phyloP scores from a whole-genome alignment of 2,329 filamentous ascomycete species.

The Fusarium sp. region DNA sequence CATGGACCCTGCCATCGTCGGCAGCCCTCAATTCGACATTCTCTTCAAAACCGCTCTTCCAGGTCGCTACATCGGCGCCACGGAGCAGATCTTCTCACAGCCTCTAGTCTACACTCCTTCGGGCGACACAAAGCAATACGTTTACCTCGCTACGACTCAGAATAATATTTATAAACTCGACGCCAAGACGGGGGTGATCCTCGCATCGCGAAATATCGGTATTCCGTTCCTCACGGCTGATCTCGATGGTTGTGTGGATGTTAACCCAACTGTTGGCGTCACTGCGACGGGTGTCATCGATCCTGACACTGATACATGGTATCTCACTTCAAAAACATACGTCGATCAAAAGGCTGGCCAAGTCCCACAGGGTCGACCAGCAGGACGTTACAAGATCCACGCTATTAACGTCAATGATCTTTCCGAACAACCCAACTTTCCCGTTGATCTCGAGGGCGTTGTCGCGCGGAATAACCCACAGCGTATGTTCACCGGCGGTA shows the following conservation, averaged over 20 bases:
- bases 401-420: slow-evolving; percentile 56
- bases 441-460: slow-evolving; percentile 61
- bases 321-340: slow-evolving; percentile 60
- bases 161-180: slow-evolving; percentile 70
- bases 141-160: slow-evolving; percentile 68
- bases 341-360: slow-evolving; percentile 48
- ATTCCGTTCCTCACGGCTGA: slow-evolving; percentile 64
- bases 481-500: slow-evolving; percentile 65
- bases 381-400: slow-evolving; percentile 55
- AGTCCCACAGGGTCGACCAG: slow-evolving; percentile 51
- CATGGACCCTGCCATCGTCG: slow-evolving; percentile 71
- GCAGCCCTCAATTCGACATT: slow-evolving; percentile 66
- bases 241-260: slow-evolving; percentile 61
- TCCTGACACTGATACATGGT: slow-evolving; percentile 58
- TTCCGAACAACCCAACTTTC: slow-evolving; percentile 57
- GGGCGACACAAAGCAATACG: slow-evolving; percentile 61
- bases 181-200: slow-evolving; percentile 65
- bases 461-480: slow-evolving; percentile 60
- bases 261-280: slow-evolving; percentile 61
- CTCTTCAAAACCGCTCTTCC: slow-evolving; percentile 66
- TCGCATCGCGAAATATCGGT: slow-evolving; percentile 61
- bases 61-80: slow-evolving; percentile 62
- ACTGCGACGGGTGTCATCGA: slow-evolving; percentile 62
- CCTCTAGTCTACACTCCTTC: slow-evolving; percentile 64
- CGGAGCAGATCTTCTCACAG: slow-evolving; percentile 67